These are phyloP conservation scores for Carex kokanica DNA, from an alignment of 176 grass and related monocot genomes.

Conservation along the genomic window DNA sequence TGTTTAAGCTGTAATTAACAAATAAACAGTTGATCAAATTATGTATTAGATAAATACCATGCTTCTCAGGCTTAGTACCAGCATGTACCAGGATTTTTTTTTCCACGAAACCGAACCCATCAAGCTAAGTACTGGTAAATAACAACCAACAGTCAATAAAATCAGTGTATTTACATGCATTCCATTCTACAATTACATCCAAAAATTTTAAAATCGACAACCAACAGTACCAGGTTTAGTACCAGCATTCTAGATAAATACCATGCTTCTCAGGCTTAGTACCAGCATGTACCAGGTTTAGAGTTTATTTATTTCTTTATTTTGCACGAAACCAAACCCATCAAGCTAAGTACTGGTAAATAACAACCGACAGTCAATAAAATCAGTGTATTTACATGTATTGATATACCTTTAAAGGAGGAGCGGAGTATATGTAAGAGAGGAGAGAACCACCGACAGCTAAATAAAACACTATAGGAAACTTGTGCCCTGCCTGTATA, in stretches of 20 bases:
- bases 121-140: neutral
- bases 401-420: constrained; percentile 77
- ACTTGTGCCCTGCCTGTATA: constrained; percentile 85
- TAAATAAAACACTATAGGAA: constrained; percentile 88
- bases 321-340: neutral
- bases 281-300: neutral
- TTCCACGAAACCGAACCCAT: neutral
- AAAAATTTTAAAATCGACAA: neutral
- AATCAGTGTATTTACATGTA: neutral
- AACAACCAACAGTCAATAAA: neutral
- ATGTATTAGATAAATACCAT: neutral
- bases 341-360: neutral
- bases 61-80: neutral
- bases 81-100: neutral
- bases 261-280: neutral
- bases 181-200: neutral
- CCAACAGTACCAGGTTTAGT: too few relatives aligned
- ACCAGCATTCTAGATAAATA: too few relatives aligned
- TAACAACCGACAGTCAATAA: neutral
- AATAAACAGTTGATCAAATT: constrained; percentile 1
- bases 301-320: neutral
- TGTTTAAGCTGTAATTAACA: constrained; percentile 33
- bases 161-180: neutral
- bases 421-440: constrained; percentile 99
- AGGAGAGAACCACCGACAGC: constrained; percentile 91